Conservation (phyloP, 371 early-diverging fungal genomes). For the Mortierella sp. region DNA sequence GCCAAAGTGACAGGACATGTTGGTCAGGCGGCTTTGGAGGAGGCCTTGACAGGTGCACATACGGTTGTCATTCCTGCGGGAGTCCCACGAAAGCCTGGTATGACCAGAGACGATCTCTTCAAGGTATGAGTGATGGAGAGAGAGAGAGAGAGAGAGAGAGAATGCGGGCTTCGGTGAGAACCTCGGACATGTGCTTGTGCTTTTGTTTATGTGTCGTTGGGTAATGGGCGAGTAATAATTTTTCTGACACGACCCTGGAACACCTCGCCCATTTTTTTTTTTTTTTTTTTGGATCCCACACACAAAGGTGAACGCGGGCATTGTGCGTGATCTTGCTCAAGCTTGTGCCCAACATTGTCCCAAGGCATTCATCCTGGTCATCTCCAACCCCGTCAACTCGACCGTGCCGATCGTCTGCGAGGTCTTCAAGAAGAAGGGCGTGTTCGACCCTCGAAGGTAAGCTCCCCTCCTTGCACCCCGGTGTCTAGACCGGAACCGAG, state of each 20-base stretch:
- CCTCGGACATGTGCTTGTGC: conserved; percentile 5
- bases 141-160: conserved; percentile 18
- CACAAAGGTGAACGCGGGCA: conserved; percentile 80
- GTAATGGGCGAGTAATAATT: conserved; percentile 31
- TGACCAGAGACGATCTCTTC: conserved; percentile 92
- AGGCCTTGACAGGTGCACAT: conserved; percentile 76
- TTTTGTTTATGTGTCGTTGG: conserved; percentile 10
- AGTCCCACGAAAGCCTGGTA: conserved; percentile 92
- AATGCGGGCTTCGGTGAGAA: conserved; percentile 14
- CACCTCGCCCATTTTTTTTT: not conserved
- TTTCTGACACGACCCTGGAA: conserved; percentile 64
- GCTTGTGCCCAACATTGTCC: conserved; percentile 81
- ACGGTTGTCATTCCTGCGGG: conserved; percentile 96
- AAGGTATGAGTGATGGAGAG: conserved; percentile 63
- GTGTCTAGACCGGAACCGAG: too few species aligned
- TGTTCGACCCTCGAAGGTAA: conserved; percentile 79
- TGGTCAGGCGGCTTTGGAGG: conserved; percentile 45
- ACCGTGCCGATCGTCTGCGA: conserved; percentile 91
- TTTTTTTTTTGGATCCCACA: not conserved
- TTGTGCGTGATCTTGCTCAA: conserved; percentile 84
- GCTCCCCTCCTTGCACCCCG: too few species aligned
- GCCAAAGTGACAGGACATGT: conserved; percentile 70
- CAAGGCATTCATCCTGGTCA: conserved; percentile 83
- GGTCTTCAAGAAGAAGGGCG: conserved; percentile 81
- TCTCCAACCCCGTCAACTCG: conserved; percentile 95